Conservation (phyloP, 2,329 filamentous ascomycete genomes). For the Neopestalotiopsis clavispora region DNA sequence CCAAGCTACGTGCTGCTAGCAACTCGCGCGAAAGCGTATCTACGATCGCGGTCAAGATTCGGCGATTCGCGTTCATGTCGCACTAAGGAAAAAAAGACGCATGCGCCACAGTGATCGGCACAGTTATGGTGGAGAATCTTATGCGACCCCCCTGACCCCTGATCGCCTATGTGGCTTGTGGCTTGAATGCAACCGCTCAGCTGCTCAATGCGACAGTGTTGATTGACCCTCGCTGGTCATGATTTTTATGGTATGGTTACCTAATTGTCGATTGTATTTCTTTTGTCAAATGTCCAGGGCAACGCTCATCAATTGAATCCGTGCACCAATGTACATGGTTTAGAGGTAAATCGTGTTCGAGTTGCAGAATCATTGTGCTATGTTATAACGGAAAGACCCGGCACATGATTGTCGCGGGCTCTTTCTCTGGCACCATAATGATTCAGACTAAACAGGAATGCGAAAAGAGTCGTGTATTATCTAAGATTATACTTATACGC, state of each 20-base stretch:
- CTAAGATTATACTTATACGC: not conserved
- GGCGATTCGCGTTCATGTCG: slow-evolving; percentile 2
- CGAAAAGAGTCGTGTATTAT: not conserved
- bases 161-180: not conserved
- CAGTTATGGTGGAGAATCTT: not conserved
- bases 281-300: not conserved
- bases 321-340: not conserved
- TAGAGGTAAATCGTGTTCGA: not conserved
- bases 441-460: too few species aligned
- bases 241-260: not conserved
- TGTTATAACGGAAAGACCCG: too few species aligned
- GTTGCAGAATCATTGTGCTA: not conserved
- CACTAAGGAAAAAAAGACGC: not conserved
- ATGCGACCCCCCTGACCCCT: not conserved
- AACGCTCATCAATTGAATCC: not conserved
- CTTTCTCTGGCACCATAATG: too few species aligned
- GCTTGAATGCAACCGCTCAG: not conserved
- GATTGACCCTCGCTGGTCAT: not conserved
- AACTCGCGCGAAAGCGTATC: not conserved
- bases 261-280: not conserved
- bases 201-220: not conserved
- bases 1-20: not conserved
- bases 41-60: slow-evolving; percentile 3
- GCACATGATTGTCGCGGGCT: too few species aligned
- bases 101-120: not conserved